Evolutionary conservation across 2,329 filamentous ascomycete genomes (phyloP), one percentile per base, ranked within the genome.

Genomic region (Emergomyces orientalis): DNA sequence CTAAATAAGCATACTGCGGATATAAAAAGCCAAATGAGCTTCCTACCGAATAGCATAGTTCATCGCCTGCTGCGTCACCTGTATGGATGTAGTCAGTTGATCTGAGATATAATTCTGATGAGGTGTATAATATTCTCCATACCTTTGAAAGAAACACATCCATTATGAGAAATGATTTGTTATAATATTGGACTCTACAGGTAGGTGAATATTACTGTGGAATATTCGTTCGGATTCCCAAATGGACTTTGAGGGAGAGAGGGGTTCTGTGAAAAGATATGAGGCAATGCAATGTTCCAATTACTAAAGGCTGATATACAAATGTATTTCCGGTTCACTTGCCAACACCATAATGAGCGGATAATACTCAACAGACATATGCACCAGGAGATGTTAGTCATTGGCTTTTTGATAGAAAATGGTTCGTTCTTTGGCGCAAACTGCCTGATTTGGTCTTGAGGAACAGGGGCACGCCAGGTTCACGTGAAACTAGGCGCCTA

Each of bases 21-120:
- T 13, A 47, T 62, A 34, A 34, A 27, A 49, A 30, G 37, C 32
- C 14, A 49, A 34, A 14, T 25, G 43, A 59, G 32, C 17, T 11
- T 49, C 66, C 61, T 72, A 77, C 76, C 89, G 82, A 70, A 97
- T 92, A 73, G 91, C 91, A 83, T 94, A 95, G 78, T 91, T 96
- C 83, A 95, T 88, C 59, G 90, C 90, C 78, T 95, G 90, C 69
- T 87, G 83, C 63, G 86, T 88, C 68, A 86, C 77, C 84, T 86
- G 65, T 55, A 14, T 13, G 3, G 1, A 45, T 52, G 6, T 11
- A 27, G 27, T 59, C 17, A 59, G 56, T 58, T 32, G 41, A 34
- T 30, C 55, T 25, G 37, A 11, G 17, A 9, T 54, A 17, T 2
- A 34, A 32, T 59, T 9, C 8, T 22, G 30, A 32, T 32, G 9